Evolutionary conservation across 2,329 filamentous ascomycete genomes (phyloP).

Genomic region (Fusarium guadeloupense): DNA sequence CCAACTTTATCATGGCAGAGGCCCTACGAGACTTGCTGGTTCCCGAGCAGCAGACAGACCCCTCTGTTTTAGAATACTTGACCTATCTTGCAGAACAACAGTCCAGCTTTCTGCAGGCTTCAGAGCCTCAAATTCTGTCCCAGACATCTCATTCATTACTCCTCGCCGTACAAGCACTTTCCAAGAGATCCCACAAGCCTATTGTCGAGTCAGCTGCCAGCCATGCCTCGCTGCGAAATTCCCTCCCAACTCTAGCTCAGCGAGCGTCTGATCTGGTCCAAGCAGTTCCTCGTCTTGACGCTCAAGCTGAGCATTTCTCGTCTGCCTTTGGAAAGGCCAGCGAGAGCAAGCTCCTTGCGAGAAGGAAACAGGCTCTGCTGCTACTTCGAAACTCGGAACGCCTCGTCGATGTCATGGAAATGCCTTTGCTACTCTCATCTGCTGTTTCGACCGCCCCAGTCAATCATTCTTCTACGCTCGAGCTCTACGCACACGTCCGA

Average conservation of each 20-base stretch:
- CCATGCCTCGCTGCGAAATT: slow-evolving; percentile 75
- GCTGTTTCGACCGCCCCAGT: slow-evolving; percentile 72
- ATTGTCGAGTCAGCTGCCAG: slow-evolving; percentile 84
- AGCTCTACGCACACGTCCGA: slow-evolving; percentile 93
- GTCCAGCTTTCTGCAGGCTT: slow-evolving; percentile 74
- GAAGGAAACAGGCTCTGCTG: slow-evolving; percentile 81
- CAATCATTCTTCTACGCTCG: slow-evolving; percentile 88
- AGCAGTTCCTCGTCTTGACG: slow-evolving; percentile 81
- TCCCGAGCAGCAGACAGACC: slow-evolving; percentile 52
- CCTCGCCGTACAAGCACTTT: slow-evolving; percentile 85
- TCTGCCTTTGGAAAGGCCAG: slow-evolving; percentile 80
- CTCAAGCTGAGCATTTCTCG: slow-evolving; percentile 81
- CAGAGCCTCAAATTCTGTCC: slow-evolving; percentile 81
- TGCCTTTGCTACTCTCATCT: slow-evolving; percentile 85
- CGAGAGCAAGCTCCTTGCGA: slow-evolving; percentile 74
- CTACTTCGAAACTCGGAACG: slow-evolving; percentile 88
- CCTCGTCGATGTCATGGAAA: slow-evolving; percentile 87
- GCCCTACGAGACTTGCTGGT: slow-evolving; percentile 49
- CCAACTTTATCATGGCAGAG: slow-evolving; percentile 49
- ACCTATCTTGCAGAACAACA: slow-evolving; percentile 79
- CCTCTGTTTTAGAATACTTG: slow-evolving; percentile 75
- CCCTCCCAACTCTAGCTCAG: slow-evolving; percentile 74
- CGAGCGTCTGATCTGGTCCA: slow-evolving; percentile 73
- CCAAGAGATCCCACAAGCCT: slow-evolving; percentile 86
- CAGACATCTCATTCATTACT: slow-evolving; percentile 83